Evolutionary conservation across 306 rosid genomes (phyloP).

Genomic region (Vigna radiata): DNA sequence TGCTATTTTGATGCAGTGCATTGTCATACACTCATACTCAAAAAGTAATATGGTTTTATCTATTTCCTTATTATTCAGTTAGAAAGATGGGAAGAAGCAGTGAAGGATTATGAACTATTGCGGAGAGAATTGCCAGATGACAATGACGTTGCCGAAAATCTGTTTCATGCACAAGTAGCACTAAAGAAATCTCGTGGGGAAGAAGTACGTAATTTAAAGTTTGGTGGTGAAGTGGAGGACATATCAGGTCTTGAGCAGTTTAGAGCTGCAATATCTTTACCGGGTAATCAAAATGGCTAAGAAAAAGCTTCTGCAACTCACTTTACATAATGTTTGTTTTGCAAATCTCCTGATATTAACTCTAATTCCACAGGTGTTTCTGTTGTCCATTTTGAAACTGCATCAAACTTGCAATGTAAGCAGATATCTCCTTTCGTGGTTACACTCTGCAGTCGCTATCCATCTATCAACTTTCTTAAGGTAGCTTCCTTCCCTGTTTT

Average conservation of each 20-base stretch:
- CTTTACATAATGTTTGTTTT: background rate
- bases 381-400: conserved; percentile 74
- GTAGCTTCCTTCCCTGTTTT: conserved; percentile 46
- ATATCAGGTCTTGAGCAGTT: conserved; percentile 72
- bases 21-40: background rate
- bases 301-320: conserved; percentile 7
- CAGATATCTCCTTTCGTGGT: conserved; percentile 72
- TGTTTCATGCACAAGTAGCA: conserved; percentile 75
- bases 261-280: conserved; percentile 64
- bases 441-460: conserved; percentile 67
- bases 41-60: conserved; percentile 16
- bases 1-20: background rate
- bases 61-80: conserved; percentile 55
- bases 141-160: conserved; percentile 78
- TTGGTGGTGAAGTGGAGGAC: conserved; percentile 82
- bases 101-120: conserved; percentile 67
- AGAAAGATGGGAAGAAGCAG: conserved; percentile 82
- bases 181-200: conserved; percentile 80
- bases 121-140: conserved; percentile 70
- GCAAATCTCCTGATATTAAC: background rate
- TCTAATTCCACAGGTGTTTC: conserved; percentile 61
- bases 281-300: conserved; percentile 52
- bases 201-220: conserved; percentile 73
- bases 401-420: conserved; percentile 66
- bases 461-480: conserved; percentile 79